Base-by-base conservation (phyloP, 768 basidiomycete genomes). In the Sistotremastrum suecicum region DNA sequence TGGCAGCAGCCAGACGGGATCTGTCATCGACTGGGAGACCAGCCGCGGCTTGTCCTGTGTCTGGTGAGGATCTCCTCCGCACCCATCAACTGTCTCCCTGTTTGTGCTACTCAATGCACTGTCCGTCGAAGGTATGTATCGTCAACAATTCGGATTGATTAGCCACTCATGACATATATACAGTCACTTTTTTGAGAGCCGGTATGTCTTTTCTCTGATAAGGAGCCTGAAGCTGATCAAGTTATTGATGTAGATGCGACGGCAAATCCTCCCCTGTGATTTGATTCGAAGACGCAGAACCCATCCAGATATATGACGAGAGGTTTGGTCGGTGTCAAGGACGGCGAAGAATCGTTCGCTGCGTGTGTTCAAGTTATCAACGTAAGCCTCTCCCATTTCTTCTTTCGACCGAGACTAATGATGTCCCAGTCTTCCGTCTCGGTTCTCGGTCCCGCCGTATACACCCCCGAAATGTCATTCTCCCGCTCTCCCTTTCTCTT, bases 401-500 rank as follows among this genome's bases (percentile, higher is more conserved):
- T 42, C 28, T 35, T 28, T 5, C 37, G 30, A 46, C 5, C 44
- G 54, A 85, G 83, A 47, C 59, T 86, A 75, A 81, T 42, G 71
- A 74, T 52, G 85, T 89, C 74, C 87, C 37, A 88, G 54, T 64
- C 74, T 5, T 86, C 84, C 0, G 63, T 86, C 12, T 88, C 80
- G 3, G 59, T 94, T 29, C 65, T 94, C 12, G 90, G 91, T 53
- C 80, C 83, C 6, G 71, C 74, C 33, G 70, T 94, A 20, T 91
- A 97, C 57, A 90, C 87, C 0, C 81, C 89, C 4, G 80, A 82
- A 44, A 72, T 70, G 51, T 84, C 85, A 1, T 82, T 78, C 51
- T 78, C 78, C 61, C 75, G 90, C 28, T 87, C 83, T 54, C 87
- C 90, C 3, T 94, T 94, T 67, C 61, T 97, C 35, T 90, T 94